A percentile compares a stretch with the other conserved stretches of the same genome.
Conservation (phyloP, 768 basidiomycete species). For the Suillus spraguei region DNA sequence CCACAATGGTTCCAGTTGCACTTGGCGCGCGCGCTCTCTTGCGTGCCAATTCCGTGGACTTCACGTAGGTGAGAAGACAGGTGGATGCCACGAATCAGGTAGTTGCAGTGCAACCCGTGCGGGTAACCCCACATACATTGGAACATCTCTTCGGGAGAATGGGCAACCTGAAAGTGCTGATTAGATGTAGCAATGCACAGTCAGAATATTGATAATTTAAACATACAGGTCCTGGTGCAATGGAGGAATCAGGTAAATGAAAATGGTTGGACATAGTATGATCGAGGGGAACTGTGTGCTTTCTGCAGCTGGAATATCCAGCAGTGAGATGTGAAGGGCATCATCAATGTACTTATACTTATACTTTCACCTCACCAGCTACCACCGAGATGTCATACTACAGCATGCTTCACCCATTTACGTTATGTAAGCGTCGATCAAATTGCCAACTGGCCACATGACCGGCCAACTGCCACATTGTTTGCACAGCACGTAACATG, state of each 20-base stretch:
- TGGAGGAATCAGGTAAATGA: background rate
- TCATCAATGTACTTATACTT: background rate
- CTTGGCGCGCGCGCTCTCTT: background rate
- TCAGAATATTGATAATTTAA: background rate
- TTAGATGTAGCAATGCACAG: background rate
- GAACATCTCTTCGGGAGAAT: background rate
- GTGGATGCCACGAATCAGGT: background rate
- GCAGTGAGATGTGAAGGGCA: background rate
- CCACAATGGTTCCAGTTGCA: background rate
- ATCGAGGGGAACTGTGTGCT: background rate
- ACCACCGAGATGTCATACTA: background rate
- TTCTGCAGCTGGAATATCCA: background rate
- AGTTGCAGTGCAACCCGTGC: background rate
- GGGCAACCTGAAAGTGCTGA: background rate
- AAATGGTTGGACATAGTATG: background rate
- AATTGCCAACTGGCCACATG: too few species aligned
- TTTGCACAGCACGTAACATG: background rate
- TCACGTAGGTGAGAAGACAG: background rate
- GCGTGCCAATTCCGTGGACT: background rate
- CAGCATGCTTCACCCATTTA: too few species aligned
- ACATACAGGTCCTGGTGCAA: background rate
- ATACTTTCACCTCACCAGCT: background rate
- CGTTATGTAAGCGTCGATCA: too few species aligned
- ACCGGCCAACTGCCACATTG: too few species aligned
- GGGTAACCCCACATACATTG: slow-evolving; percentile 4